phyloP scores from a whole-genome alignment of 495 filamentous ascomycete species.

The Aspergillus conjunctus region DNA sequence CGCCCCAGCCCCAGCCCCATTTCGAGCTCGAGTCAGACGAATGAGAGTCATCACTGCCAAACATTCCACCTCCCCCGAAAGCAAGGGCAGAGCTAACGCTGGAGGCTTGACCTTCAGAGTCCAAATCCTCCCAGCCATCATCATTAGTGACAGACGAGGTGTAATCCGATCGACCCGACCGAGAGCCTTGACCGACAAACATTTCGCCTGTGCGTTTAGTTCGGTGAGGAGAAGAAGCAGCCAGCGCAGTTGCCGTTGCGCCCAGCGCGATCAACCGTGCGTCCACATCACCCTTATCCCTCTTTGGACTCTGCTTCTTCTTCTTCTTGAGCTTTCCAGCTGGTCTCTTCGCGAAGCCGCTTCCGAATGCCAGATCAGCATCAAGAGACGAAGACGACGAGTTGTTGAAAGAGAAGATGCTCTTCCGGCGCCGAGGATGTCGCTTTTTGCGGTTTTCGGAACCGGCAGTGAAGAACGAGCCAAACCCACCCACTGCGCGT shows the following conservation, averaged over 20 bases:
- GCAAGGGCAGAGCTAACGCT: slow-evolving; percentile 58
- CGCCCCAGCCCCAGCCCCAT: slow-evolving; percentile 63
- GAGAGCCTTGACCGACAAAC: slow-evolving; percentile 44
- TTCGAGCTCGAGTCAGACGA: slow-evolving; percentile 56
- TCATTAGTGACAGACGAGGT: slow-evolving; percentile 44
- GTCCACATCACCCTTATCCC: slow-evolving; percentile 52
- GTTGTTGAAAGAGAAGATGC: slow-evolving; percentile 64
- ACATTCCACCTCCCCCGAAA: slow-evolving; percentile 50
- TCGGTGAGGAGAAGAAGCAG: slow-evolving; percentile 39
- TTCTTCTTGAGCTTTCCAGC: slow-evolving; percentile 28
- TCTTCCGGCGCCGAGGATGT: slow-evolving; percentile 34
- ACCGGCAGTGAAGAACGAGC: slow-evolving; percentile 52
- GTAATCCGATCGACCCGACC: slow-evolving; percentile 32
- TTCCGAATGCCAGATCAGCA: slow-evolving; percentile 54
- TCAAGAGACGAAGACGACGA: slow-evolving; percentile 63
- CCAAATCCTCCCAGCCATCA: slow-evolving; percentile 65
- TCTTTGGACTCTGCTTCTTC: slow-evolving; percentile 31
- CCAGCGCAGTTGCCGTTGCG: slow-evolving; percentile 58
- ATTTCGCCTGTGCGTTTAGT: slow-evolving; percentile 42
- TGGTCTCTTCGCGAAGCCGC: slow-evolving; percentile 37
- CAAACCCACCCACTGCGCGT: slow-evolving; percentile 36
- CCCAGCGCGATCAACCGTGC: slow-evolving; percentile 58
- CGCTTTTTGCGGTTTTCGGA: slow-evolving; percentile 51
- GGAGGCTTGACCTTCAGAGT: slow-evolving; percentile 49
- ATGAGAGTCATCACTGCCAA: slow-evolving; percentile 46